phyloP scores from a whole-genome alignment of 179 eudicot genomes.

The Silene vulgaris region DNA sequence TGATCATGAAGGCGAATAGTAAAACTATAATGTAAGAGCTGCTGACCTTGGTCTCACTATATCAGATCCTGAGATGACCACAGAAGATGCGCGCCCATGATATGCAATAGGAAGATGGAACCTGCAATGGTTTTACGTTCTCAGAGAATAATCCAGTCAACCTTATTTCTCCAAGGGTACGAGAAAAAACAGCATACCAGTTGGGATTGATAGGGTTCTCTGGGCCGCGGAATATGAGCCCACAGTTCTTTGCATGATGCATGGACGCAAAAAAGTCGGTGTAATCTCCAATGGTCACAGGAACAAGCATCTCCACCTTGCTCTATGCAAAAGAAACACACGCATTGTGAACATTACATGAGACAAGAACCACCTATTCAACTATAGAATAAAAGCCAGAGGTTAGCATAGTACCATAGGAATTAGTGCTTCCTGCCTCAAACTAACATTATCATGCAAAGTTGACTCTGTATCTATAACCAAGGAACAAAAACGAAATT shows the following conservation, averaged over 20 bases:
- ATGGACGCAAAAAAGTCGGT: conserved; percentile 88
- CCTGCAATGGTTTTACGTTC: conserved; percentile 41
- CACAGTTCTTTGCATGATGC: conserved; percentile 95
- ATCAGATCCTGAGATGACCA: conserved; percentile 90
- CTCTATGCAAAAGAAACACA: conserved; percentile 36
- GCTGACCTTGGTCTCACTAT: conserved; percentile 81
- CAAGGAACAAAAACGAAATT: conserved; percentile 14
- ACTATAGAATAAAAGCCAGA: not conserved
- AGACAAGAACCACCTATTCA: not conserved
- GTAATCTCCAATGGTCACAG: conserved; percentile 80
- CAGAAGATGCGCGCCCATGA: conserved; percentile 95
- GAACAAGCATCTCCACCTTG: conserved; percentile 88
- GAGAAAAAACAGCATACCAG: conserved; percentile 41
- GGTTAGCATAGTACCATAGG: conserved; percentile 47
- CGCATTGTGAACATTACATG: conserved; percentile 6
- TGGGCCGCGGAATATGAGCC: conserved; percentile 81
- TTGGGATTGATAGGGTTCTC: conserved; percentile 66
- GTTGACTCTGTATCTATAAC: conserved; percentile 66
- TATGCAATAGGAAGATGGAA: conserved; percentile 90
- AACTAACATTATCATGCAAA: conserved; percentile 65
- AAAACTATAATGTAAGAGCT: not conserved
- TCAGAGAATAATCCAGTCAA: conserved; percentile 19
- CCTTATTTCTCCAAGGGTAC: not conserved
- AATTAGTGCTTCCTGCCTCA: conserved; percentile 69
- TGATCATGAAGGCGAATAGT: not conserved